phyloP scores from a whole-genome alignment of 2,329 filamentous ascomycete genomes.

The Arachnomyces sp. region DNA sequence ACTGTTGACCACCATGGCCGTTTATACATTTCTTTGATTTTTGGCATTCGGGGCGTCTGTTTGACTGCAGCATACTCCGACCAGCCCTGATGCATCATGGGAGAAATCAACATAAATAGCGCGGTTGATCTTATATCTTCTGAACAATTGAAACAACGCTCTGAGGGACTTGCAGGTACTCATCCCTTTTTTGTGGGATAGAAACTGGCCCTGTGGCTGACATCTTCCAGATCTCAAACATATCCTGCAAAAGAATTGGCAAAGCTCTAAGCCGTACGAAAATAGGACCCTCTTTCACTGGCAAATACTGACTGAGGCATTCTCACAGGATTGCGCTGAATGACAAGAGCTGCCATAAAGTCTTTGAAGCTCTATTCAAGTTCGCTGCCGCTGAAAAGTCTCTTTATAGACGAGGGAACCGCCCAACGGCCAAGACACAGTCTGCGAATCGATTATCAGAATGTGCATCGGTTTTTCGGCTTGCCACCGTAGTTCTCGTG shows the following conservation, averaged over 20 bases:
- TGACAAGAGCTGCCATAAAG: constrained; percentile 70
- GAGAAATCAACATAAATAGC: constrained; percentile 34
- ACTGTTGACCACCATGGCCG: too few species aligned
- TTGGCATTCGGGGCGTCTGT: too few species aligned
- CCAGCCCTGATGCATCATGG: constrained; percentile 23
- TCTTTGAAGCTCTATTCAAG: constrained; percentile 73
- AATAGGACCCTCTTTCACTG: constrained; percentile 1
- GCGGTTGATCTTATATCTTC: constrained; percentile 36
- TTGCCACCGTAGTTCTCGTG: constrained; percentile 61
- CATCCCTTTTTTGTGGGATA: background rate
- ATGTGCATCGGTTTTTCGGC: constrained; percentile 63
- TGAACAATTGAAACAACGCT: constrained; percentile 39
- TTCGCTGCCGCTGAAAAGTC: constrained; percentile 63
- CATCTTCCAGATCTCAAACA: constrained; percentile 42
- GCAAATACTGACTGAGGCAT: background rate
- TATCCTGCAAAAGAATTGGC: constrained; percentile 47
- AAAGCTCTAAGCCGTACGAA: constrained; percentile 29
- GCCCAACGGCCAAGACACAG: constrained; percentile 43
- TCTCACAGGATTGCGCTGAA: constrained; percentile 42
- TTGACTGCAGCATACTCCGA: too few species aligned
- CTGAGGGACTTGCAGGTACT: constrained; percentile 42
- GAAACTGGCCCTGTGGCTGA: constrained; percentile 7
- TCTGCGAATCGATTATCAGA: constrained; percentile 53
- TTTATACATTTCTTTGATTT: too few species aligned
- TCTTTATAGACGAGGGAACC: constrained; percentile 46